Base-by-base conservation (phyloP, 192 early-diverging fungal species). In the Coemansia sp. region DNA sequence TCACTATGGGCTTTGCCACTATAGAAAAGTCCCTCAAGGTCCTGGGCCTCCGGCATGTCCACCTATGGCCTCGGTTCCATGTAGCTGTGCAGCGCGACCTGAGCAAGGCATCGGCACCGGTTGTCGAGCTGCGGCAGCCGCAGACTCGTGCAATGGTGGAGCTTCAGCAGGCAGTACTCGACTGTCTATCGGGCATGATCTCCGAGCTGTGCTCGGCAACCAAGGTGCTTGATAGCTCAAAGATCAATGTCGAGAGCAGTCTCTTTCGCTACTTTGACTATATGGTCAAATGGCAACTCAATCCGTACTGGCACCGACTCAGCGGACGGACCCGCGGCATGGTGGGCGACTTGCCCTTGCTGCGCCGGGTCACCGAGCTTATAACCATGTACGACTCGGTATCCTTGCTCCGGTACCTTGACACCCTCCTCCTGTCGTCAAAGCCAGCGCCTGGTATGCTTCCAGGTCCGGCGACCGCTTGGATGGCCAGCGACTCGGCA, bases 291-390 rank as follows among this genome's bases (percentile, higher is more conserved):
- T 64, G 57, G 1, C 90, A 91, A 61, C 62, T 98, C 36, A 81
- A 85, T 44, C 87, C 90, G 6, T 72, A 90, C 29, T 97, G 92
- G 94, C 91, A 97, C 67, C 62, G 81, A 13, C 78, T 94, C 20
- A 77, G 80, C 22, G 35, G 53, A 6, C 85, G 83, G 29, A 82
- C 84, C 2, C 90, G 89, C 46, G 76, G 84, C 13, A 69, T 98
- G 14, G 82, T 88, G 3, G 50, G 38, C 3, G 95, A 98, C 55
- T 34, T 98, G 22, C 77, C 76, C 14, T 76, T 75, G 0, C 67
- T 96, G 21, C 78, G 93, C 1, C 76, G 75, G 5, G 59, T 98
- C 13, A 53, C 91, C 10, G 62, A 64, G n/a, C 91, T 89, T 50
- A 63, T 94, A 13, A 83, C 85, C 10, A 67, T 76, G 0, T 94